Percentiles rank a stretch among this genome's conserved stretches.
phyloP scores from a whole-genome alignment of 768 basidiomycete species.

The Collybia sp. region DNA sequence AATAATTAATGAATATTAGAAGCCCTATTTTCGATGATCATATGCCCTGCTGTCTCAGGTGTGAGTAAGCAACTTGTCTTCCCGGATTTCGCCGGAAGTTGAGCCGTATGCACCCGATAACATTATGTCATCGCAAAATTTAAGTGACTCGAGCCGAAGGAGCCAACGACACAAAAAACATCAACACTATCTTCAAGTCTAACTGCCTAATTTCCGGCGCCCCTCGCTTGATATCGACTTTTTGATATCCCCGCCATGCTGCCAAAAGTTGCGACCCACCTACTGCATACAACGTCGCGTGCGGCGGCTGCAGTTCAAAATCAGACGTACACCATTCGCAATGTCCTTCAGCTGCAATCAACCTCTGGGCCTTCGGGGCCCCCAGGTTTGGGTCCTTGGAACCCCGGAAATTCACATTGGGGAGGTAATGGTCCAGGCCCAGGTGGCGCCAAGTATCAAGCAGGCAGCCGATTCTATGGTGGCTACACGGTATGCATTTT shows the following conservation, averaged over 20 bases:
- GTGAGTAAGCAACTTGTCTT: no score
- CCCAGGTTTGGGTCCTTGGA: slow-evolving; percentile 33
- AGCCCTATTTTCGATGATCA: no score
- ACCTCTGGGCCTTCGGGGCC: slow-evolving; percentile 40
- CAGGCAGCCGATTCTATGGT: slow-evolving; percentile 67
- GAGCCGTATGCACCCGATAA: no score
- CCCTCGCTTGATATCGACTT: not conserved
- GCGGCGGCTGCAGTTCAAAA: slow-evolving; percentile 75
- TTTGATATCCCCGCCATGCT: slow-evolving; percentile 45
- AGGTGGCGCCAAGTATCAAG: slow-evolving; percentile 67
- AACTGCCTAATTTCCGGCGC: not conserved
- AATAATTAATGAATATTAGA: no score
- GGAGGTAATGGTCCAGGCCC: slow-evolving; percentile 58
- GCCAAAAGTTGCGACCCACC: slow-evolving; percentile 77
- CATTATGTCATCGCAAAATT: no score
- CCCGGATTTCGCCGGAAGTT: no score
- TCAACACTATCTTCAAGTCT: slow-evolving; percentile 1
- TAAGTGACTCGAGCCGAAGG: no score
- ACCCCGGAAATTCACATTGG: slow-evolving; percentile 43
- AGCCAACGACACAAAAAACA: not conserved
- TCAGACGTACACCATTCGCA: slow-evolving; percentile 66
- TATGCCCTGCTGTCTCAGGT: no score
- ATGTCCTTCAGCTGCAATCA: slow-evolving; percentile 68
- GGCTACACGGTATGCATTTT: slow-evolving; percentile 49
- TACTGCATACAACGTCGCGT: slow-evolving; percentile 72